These are phyloP conservation scores for Passiflora organensis DNA, from an alignment of 345 rosid species.

Conservation along the genomic window DNA sequence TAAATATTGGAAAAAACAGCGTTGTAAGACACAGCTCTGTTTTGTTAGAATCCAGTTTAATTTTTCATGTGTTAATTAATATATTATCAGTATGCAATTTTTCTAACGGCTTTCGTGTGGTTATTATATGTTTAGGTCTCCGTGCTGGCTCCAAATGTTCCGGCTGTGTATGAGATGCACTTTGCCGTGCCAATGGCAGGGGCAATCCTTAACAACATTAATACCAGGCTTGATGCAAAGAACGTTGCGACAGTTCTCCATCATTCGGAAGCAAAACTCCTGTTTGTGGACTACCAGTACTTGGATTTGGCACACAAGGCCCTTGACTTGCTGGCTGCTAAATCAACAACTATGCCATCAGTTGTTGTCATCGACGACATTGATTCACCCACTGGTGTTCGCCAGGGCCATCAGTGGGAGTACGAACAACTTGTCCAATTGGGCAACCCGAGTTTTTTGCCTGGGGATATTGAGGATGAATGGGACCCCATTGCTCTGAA, in stretches of 20 bases:
- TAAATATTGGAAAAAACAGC: conserved; percentile 41
- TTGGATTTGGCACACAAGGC: conserved; percentile 47
- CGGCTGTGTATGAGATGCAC: conserved; percentile 87
- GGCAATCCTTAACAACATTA: conserved; percentile 72
- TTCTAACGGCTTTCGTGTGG: too few species aligned
- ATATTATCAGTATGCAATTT: too few species aligned
- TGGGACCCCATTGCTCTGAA: conserved; percentile 64
- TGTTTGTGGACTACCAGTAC: conserved; percentile 55
- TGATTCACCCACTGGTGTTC: conserved; percentile 42
- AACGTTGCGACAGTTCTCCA: conserved; percentile 53
- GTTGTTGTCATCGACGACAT: conserved; percentile 52
- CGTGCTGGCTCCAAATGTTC: conserved; percentile 72
- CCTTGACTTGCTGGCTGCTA: conserved; percentile 26
- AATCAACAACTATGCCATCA: conserved; percentile 18
- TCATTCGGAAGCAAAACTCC: conserved; percentile 57
- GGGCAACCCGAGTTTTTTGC: conserved; percentile 34
- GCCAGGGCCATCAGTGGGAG: conserved; percentile 38
- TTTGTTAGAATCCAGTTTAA: background rate
- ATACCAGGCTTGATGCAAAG: conserved; percentile 61
- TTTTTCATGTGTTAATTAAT: too few species aligned
- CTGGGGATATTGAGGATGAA: conserved; percentile 34
- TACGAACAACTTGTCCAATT: conserved; percentile 49
- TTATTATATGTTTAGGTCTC: conserved; percentile 50
- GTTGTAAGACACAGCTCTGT: conserved; percentile 36
- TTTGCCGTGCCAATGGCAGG: conserved; percentile 89